Evolutionary conservation across 208 protist genomes (phyloP).

Genomic region (Leishmania aethiopica): DNA sequence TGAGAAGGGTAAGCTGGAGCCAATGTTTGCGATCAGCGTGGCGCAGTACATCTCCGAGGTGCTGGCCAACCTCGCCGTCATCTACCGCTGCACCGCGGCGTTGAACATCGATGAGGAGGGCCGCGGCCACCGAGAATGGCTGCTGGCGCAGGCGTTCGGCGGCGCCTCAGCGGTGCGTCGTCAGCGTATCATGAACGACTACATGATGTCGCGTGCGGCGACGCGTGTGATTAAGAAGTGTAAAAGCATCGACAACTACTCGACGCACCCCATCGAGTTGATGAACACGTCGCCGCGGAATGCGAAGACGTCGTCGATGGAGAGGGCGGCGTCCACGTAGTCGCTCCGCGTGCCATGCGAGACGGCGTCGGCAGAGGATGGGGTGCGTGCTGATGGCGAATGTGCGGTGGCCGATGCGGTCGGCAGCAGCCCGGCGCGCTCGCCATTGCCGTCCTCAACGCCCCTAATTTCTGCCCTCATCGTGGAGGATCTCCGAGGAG

Average conservation of each 20-base stretch:
- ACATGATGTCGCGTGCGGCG: slow-evolving; percentile 28
- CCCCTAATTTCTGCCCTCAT: background rate
- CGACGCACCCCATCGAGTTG: slow-evolving; percentile 74
- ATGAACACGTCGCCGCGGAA: slow-evolving; percentile 61
- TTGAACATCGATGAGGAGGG: slow-evolving; percentile 56
- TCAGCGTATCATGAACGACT: slow-evolving; percentile 41
- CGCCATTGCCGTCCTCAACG: background rate
- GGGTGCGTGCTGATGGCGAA: slow-evolving; percentile 9
- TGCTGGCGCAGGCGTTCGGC: slow-evolving; percentile 73
- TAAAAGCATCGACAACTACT: slow-evolving; percentile 52
- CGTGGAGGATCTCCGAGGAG: background rate
- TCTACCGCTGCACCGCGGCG: slow-evolving; percentile 71
- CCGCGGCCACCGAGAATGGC: slow-evolving; percentile 67
- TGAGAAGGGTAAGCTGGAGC: slow-evolving; percentile 31
- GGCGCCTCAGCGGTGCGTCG: slow-evolving; percentile 51
- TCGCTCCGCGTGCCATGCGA: background rate
- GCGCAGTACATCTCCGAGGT: slow-evolving; percentile 73
- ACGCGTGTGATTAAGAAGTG: slow-evolving; percentile 30
- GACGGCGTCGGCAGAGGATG: background rate
- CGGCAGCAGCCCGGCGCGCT: background rate
- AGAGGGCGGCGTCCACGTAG: background rate
- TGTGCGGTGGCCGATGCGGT: background rate
- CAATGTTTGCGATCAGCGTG: slow-evolving; percentile 40
- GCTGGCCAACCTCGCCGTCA: slow-evolving; percentile 69
- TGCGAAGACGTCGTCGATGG: slow-evolving; percentile 9